Evolutionary conservation across 2,329 filamentous ascomycete genomes (phyloP).

Genomic region (Alternaria triticina): DNA sequence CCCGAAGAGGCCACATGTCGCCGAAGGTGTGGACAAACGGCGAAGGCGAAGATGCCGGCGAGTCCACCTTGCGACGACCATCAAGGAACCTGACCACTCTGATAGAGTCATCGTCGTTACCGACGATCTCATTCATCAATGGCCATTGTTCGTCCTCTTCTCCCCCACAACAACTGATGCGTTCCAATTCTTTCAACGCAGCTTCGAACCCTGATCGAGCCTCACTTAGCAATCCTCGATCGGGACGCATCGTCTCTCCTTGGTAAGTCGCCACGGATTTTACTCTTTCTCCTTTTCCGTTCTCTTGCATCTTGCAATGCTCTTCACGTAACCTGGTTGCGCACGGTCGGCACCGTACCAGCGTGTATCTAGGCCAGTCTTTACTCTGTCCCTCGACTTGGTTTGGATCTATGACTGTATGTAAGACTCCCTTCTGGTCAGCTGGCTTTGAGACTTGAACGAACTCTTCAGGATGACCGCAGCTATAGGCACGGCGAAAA

Average conservation of each 20-base stretch:
- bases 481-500: conserved; percentile 21
- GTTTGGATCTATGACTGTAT: conserved; percentile 9
- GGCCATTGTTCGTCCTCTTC: not conserved
- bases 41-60: not conserved
- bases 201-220: conserved; percentile 1
- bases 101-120: not conserved
- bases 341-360: conserved; percentile 13
- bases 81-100: not conserved
- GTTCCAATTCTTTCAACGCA: not conserved
- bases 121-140: not conserved
- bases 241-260: not conserved
- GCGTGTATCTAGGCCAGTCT: conserved; percentile 2
- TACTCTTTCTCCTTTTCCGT: not conserved
- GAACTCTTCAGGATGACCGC: conserved; percentile 25
- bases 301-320: not conserved
- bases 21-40: not conserved
- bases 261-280: not conserved
- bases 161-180: not conserved
- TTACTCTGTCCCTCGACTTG: not conserved
- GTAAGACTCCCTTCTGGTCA: not conserved
- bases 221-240: not conserved
- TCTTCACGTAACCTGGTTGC: not conserved
- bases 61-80: not conserved
- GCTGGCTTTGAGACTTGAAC: conserved; percentile 14
- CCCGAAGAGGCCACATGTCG: not conserved